Conservation (phyloP, 1,139 yeast species). For the Arxiozyma slooffiae region DNA sequence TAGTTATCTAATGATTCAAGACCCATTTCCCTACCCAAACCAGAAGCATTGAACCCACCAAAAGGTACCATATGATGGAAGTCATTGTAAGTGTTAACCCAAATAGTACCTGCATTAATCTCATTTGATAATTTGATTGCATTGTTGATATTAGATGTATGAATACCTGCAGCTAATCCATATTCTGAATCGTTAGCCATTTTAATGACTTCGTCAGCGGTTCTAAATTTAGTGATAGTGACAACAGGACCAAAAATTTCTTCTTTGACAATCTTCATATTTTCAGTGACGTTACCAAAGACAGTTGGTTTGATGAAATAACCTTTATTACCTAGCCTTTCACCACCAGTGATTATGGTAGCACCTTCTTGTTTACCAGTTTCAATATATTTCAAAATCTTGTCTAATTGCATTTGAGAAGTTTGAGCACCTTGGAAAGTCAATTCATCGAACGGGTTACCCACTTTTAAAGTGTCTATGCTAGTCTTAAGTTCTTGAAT, state of each 20-base stretch:
- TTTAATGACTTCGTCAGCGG: conserved; percentile 51
- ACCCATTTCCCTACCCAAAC: conserved; percentile 71
- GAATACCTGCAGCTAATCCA: conserved; percentile 69
- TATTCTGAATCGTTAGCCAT: conserved; percentile 56
- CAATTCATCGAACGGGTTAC: conserved; percentile 62
- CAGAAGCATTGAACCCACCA: conserved; percentile 60
- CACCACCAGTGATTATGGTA: conserved; percentile 52
- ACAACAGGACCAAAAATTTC: conserved; percentile 83
- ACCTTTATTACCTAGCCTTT: conserved; percentile 48
- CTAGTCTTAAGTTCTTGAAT: conserved; percentile 47
- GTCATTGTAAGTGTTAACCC: conserved; percentile 50
- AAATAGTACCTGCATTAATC: conserved; percentile 61
- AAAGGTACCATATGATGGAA: conserved; percentile 47
- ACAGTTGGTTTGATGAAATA: conserved; percentile 71
- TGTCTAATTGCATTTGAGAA: conserved; percentile 47
- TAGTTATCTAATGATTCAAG: conserved; percentile 55
- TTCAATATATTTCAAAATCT: conserved; percentile 49
- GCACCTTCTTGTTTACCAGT: conserved; percentile 56
- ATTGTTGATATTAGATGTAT: conserved; percentile 47
- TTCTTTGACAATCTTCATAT: conserved; percentile 58
- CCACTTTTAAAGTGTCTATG: conserved; percentile 57
- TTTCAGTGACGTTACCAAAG: conserved; percentile 60
- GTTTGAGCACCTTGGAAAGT: conserved; percentile 60
- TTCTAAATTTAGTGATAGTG: conserved; percentile 52
- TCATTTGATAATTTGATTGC: conserved; percentile 51